A percentile compares a stretch with the other conserved stretches of the same genome.
Conservation (phyloP, 2,329 filamentous ascomycete species). For the Fusarium xylarioides region DNA sequence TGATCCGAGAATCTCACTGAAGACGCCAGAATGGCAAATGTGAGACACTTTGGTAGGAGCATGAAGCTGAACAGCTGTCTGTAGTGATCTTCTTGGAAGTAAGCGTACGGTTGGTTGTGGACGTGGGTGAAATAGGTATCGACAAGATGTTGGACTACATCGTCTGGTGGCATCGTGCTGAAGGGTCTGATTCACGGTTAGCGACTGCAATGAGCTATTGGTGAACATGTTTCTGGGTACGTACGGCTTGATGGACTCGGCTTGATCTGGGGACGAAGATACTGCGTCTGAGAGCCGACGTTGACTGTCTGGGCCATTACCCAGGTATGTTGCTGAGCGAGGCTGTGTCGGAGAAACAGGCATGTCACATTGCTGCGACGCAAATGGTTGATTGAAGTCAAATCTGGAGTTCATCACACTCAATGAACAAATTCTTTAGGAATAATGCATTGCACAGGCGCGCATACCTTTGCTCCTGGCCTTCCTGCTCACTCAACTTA, state of each 20-base stretch:
- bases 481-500: background rate
- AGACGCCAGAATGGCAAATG: background rate
- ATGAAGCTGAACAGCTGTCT: background rate
- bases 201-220: accelerated
- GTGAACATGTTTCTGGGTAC: accelerated
- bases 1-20: background rate
- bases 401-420: background rate
- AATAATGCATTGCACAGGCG: accelerated
- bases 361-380: background rate
- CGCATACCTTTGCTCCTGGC: background rate
- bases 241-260: background rate
- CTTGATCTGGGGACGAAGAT: background rate
- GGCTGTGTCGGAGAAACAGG: background rate
- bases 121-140: background rate
- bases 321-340: background rate
- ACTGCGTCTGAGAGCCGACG: background rate
- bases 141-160: background rate
- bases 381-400: background rate
- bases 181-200: background rate
- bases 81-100: background rate
- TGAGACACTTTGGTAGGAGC: background rate
- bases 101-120: background rate
- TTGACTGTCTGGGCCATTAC: background rate
- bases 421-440: accelerated
- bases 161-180: background rate